Percentiles rank a stretch among this genome's conserved stretches.
phyloP scores from a whole-genome alignment of 495 filamentous ascomycete genomes.

The Astrocystis sublimbata region DNA sequence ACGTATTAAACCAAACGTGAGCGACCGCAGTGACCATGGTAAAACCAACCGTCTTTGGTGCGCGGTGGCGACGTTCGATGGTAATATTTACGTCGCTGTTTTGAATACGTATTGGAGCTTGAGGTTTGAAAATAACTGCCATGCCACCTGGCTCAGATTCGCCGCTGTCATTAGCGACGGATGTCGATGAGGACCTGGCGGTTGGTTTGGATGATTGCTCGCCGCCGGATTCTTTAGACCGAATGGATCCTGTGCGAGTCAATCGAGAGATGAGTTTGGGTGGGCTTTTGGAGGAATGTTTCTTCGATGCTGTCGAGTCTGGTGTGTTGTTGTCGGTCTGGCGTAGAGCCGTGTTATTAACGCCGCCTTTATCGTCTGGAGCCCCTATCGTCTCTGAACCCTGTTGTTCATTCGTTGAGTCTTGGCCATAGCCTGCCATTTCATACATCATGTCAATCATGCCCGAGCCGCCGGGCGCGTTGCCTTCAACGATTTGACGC shows the following conservation, averaged over 20 bases:
- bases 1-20: slow-evolving; percentile 95
- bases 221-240: slow-evolving; percentile 2
- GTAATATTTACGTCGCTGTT: slow-evolving; percentile 88
- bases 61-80: slow-evolving; percentile 70
- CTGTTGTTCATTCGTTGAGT: slow-evolving; percentile 19
- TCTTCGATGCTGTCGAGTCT: slow-evolving; percentile 23
- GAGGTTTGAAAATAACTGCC: slow-evolving; percentile 78
- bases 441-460: slow-evolving; percentile 55
- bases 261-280: slow-evolving; percentile 23
- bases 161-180: slow-evolving; percentile 22
- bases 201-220: background rate
- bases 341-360: slow-evolving; percentile 9
- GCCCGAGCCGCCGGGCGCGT: slow-evolving; percentile 46
- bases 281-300: slow-evolving; percentile 2
- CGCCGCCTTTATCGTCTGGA: slow-evolving; percentile 25
- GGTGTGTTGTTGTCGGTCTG: slow-evolving; percentile 1
- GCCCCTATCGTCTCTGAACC: slow-evolving; percentile 29
- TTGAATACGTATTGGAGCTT: slow-evolving; percentile 60
- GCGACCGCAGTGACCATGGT: slow-evolving; percentile 91
- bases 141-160: slow-evolving; percentile 52
- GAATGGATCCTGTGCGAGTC: slow-evolving; percentile 1
- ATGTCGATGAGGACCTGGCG: slow-evolving; percentile 16
- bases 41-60: slow-evolving; percentile 72
- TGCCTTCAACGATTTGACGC: slow-evolving; percentile 67
- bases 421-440: slow-evolving; percentile 47